Percentiles rank a stretch among this genome's conserved stretches.
Evolutionary conservation across 2,329 filamentous ascomycete genomes (phyloP).

Genomic region (Pseudocercospora cruenta): DNA sequence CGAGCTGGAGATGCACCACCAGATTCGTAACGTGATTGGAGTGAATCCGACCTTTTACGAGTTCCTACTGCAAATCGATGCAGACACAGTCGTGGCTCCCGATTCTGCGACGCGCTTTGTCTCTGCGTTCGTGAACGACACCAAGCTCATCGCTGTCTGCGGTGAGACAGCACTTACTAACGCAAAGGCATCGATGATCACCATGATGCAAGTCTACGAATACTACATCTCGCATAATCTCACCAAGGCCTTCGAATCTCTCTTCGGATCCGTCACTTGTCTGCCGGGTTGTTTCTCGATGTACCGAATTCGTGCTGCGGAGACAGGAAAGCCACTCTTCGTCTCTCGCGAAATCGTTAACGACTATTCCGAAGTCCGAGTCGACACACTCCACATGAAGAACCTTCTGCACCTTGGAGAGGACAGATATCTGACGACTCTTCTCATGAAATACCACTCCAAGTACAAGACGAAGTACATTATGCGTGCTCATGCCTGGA

Average conservation of each 20-base stretch:
- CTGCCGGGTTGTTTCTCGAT: constrained; percentile 98
- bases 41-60: constrained; percentile 99
- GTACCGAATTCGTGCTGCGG: constrained; percentile 94
- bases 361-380: constrained; percentile 85
- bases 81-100: constrained; percentile 88
- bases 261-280: constrained; percentile 97
- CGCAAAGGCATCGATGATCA: constrained; percentile 88
- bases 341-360: constrained; percentile 91
- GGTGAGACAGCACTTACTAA: constrained; percentile 94
- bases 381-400: constrained; percentile 98
- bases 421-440: constrained; percentile 93
- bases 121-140: constrained; percentile 86
- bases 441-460: constrained; percentile 87
- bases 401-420: constrained; percentile 95
- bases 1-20: constrained; percentile 97
- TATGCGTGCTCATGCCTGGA: constrained; percentile 90
- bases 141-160: constrained; percentile 88
- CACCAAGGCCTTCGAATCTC: constrained; percentile 92
- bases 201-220: constrained; percentile 99
- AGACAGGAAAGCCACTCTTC: constrained; percentile 93
- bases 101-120: constrained; percentile 94
- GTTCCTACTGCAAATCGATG: constrained; percentile 93
- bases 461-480: constrained; percentile 99
- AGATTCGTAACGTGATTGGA: constrained; percentile 97
- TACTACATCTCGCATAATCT: constrained; percentile 99